A percentile compares a stretch with the other conserved stretches of the same genome.
phyloP scores from a whole-genome alignment of 805 yeast genomes.

The Yarrowia divulgata region DNA sequence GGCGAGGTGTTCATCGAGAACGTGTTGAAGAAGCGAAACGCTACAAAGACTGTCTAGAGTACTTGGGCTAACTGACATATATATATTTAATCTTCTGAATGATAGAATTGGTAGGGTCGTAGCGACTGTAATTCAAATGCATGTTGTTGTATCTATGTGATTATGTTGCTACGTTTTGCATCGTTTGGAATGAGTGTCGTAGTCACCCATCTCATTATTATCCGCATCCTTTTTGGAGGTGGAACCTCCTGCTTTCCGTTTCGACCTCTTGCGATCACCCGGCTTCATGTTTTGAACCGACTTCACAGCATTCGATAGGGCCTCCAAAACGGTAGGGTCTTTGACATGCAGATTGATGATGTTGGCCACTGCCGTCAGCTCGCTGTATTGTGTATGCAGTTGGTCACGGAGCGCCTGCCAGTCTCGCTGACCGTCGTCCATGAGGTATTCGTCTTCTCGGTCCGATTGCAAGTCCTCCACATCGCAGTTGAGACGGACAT shows the following conservation, averaged over 20 bases:
- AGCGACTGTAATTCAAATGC: too few species aligned
- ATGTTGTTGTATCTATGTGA: conserved; percentile 6
- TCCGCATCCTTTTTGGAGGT: background rate
- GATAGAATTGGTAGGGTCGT: background rate
- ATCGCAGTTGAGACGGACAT: conserved; percentile 29
- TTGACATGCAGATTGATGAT: conserved; percentile 28
- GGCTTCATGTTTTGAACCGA: conserved; percentile 9
- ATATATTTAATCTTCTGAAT: conserved; percentile 32
- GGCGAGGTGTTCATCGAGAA: conserved; percentile 98
- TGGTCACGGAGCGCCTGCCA: conserved; percentile 28
- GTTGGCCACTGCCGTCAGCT: conserved; percentile 30
- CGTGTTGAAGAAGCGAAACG: conserved; percentile 74
- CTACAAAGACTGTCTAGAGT: conserved; percentile 8
- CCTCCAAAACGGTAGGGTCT: conserved; percentile 7
- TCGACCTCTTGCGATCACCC: conserved; percentile 2
- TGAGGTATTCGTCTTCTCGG: conserved; percentile 26
- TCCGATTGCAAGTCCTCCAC: conserved; percentile 30
- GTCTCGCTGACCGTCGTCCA: conserved; percentile 29
- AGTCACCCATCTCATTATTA: background rate
- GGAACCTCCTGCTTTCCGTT: background rate
- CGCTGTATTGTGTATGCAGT: conserved; percentile 19
- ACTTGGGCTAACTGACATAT: conserved; percentile 10
- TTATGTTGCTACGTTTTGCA: conserved; percentile 1
- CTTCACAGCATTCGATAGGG: conserved; percentile 23
- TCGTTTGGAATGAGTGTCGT: background rate